Evolutionary conservation across 345 rosid species (phyloP), one percentile per base, ranked within the genome.

Genomic region (Bruguiera sexangula): DNA sequence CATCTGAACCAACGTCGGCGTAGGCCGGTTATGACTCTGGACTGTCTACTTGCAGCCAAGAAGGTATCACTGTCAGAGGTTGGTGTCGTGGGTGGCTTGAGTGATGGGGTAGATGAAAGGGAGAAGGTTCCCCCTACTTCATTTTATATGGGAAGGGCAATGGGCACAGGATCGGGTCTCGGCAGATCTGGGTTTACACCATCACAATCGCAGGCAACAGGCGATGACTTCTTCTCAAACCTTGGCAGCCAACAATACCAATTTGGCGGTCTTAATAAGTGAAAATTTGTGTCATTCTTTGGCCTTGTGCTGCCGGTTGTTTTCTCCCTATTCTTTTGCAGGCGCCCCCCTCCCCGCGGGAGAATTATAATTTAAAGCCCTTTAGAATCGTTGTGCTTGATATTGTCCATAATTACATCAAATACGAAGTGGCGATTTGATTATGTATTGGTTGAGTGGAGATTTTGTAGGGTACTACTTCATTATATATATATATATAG

Each of bases 51-150:
- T 85, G 89, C 93, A 96, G 99, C 98, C 81, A 92, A 92, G 85
- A 96, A 90, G 75, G 95, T 87, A 50, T 90, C 96, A 9, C 85
- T 96, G 65, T 94, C 86, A 39, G 96, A 92, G 64, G 86, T 90
- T 57, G 99, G 98, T 5, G 66, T 90, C 10, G 90, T 95, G 43
- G 93, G 97, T 55, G 96, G 70, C 74, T 74, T 96, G 71, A 76
- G 79, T 43, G 90, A 79, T 37, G 75, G 78, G 36, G 68, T 76
- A 8, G 88, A 85, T 60, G 98, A 90, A 65, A 85, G 74, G 75
- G 88, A 82, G 63, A 92, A 83, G 79, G 89, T 85, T 20, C 85
- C 85, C 43, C 79, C 85, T 18, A 59, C 96, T 62, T 69, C 96
- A 6, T 78, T 85, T 73, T 82, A 85, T 77, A 86, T 88, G 90